Base-by-base conservation (phyloP, 2,329 filamentous ascomycete genomes). In the Seiridium unicorne region DNA sequence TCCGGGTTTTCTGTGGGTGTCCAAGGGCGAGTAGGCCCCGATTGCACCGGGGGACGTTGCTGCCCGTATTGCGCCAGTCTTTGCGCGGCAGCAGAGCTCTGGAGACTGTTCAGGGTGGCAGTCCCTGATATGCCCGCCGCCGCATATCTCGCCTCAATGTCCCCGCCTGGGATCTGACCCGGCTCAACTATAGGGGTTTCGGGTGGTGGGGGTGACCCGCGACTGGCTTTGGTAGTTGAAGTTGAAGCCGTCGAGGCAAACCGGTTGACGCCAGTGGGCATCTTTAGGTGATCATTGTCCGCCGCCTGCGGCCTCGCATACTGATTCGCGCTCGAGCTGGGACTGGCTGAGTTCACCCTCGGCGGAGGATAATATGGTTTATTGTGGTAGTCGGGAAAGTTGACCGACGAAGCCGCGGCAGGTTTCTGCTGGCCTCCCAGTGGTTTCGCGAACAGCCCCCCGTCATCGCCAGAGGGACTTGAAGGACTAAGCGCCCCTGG, bases 1-100 rank as follows among this genome's bases (percentile, higher is more conserved):
- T 92, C 93, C 1, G 93, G 93, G 60, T 88, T 84, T 73, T 99
- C 95, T 3, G 95, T 98, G 1, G 95, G 95, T 8, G 94, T 98
- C 95, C 94, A 98, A 36, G 93, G 93, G 53, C 94, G 84, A 34
- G 82, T 72, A 34, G 77, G 80, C 60, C 77, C 75, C 13, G 76
- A 77, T 49, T 77, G 74, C 38, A 74, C 71, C 40, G 78, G 77
- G 59, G 78, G 77, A 58, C 81, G 79, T 42, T 82, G 79, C 38
- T 82, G 79, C 31, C 82, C 84, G 72, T 97, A 97, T 61, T 95
- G 91, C 44, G 92, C 90, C 63, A 90, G 79, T 66, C 93, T 84
- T 72, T 95, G 92, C 35, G 91, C 84, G 18, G 93, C 92, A 3
- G 93, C 93, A 13, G 91, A 88, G 72, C 90, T 96, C 66, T 93